Conservation (phyloP, 2,329 filamentous ascomycete species). For the Paraphoma chrysanthemicola region DNA sequence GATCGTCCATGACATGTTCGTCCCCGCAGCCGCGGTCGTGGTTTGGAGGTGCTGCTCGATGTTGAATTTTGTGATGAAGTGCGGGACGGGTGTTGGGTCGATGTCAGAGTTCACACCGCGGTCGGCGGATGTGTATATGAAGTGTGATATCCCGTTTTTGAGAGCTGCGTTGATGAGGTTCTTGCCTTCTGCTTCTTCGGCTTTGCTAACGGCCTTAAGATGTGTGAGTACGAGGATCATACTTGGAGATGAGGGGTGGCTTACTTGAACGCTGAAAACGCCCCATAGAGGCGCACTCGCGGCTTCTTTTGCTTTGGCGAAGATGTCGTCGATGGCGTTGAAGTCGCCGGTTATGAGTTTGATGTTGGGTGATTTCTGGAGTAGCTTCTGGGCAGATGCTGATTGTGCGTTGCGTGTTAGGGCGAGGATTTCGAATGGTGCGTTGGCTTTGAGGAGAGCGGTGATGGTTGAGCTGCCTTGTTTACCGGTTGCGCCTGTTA, state of each 20-base stretch:
- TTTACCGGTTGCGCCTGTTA: constrained; percentile 55
- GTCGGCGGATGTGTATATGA: constrained; percentile 49
- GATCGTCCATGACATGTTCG: constrained; percentile 63
- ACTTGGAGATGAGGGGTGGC: background rate
- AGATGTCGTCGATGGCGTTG: constrained; percentile 58
- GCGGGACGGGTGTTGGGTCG: constrained; percentile 62
- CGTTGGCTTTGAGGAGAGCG: constrained; percentile 45
- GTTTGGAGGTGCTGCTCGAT: constrained; percentile 65
- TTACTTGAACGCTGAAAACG: constrained; percentile 40
- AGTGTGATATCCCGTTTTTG: constrained; percentile 39
- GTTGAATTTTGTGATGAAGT: constrained; percentile 67
- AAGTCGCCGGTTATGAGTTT: constrained; percentile 63
- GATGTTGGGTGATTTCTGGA: constrained; percentile 55
- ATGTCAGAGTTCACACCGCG: constrained; percentile 52
- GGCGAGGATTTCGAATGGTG: constrained; percentile 60
- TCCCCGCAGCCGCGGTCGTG: constrained; percentile 42
- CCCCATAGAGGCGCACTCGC: constrained; percentile 39
- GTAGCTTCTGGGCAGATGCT: constrained; percentile 56
- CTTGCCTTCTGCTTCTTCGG: constrained; percentile 47
- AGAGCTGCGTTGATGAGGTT: constrained; percentile 44
- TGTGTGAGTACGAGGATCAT: background rate
- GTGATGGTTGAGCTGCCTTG: constrained; percentile 53
- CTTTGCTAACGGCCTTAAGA: constrained; percentile 26
- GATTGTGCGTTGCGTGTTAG: constrained; percentile 62
- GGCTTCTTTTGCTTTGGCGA: constrained; percentile 51